Evolutionary conservation across 2,329 filamentous ascomycete genomes (phyloP).

Genomic region (Botryotinia globosa): DNA sequence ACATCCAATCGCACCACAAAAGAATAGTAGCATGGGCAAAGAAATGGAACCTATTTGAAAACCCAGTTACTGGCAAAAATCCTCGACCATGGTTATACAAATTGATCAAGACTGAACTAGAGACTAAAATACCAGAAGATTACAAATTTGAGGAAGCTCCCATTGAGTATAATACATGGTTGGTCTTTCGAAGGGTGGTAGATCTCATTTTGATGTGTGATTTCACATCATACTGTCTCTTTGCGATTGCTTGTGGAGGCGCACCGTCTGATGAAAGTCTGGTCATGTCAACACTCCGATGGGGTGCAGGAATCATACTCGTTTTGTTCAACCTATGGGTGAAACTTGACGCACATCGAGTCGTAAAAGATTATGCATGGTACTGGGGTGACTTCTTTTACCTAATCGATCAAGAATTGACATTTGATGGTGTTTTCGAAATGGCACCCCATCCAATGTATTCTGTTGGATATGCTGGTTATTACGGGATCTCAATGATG

Average conservation of each 20-base stretch:
- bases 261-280: constrained; percentile 70
- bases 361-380: constrained; percentile 99
- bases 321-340: constrained; percentile 98
- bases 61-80: constrained; percentile 76
- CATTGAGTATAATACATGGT: constrained; percentile 98
- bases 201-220: constrained; percentile 99
- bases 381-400: constrained; percentile 99
- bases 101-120: constrained; percentile 82
- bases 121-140: constrained; percentile 90
- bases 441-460: constrained; percentile 99
- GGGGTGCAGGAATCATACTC: constrained; percentile 72
- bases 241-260: constrained; percentile 83
- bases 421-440: constrained; percentile 97
- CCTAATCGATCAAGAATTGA: constrained; percentile 94
- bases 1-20: constrained; percentile 85
- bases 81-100: constrained; percentile 79
- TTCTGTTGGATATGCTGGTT: constrained; percentile 94
- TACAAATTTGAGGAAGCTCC: constrained; percentile 92
- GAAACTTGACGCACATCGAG: constrained; percentile 93
- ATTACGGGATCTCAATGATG: constrained; percentile 98
- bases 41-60: constrained; percentile 81
- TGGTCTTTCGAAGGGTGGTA: constrained; percentile 91
- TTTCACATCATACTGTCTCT: constrained; percentile 94
- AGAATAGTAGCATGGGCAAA: constrained; percentile 84
- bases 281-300: constrained; percentile 68